Evolutionary conservation across 306 rosid species (phyloP), one percentile per base, ranked within the genome.

Genomic region (Sicyos edulis): DNA sequence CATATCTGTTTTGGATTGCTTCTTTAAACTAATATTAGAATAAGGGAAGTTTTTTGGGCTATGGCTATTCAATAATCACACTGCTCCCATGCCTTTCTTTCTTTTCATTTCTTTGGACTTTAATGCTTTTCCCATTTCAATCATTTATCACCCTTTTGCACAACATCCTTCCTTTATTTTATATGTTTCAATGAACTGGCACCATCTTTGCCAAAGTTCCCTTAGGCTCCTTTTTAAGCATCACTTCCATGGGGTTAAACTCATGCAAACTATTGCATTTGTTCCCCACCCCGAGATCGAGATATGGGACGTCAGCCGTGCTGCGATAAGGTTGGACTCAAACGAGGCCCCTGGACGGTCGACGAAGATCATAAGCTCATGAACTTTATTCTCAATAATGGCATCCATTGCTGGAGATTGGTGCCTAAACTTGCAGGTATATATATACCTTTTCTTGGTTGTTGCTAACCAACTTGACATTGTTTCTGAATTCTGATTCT

Each of bases 391-490:
- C 96, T 88, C 84, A 86, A 87, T 78, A 93, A 93, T 84, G 99
- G 99, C 7, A 91, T 93, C 61, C 96, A 84, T 44, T 93, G 99
- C 72, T 93, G 99, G 99, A 77, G 99, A 83, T 80, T 82, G 86
- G 97, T 93, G 74, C 99, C 99, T 74, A 91, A 93, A 82, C 96
- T 93, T 82, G 95, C 99, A 80, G 99, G 99, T 90, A 79, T 14
- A 29, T 29, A 29, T 10, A 12, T 58, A n/a, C 4, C 5, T 55
- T 6, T 52, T 32, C 10, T 42, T n/a, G 4, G 26, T 10, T 64
- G 26, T 17, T 62, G 45, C 22, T 42, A 64, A 44, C 17, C 37
- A 0, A 11, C 19, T 8, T 20, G 54, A 65, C 14, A 55, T 64
- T 8, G 4, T 40, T 3, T 2, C 13, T 61, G 3, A 29, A 2